Evolutionary conservation across 495 filamentous ascomycete genomes (phyloP).

Genomic region (Talaromyces trachyspermus): DNA sequence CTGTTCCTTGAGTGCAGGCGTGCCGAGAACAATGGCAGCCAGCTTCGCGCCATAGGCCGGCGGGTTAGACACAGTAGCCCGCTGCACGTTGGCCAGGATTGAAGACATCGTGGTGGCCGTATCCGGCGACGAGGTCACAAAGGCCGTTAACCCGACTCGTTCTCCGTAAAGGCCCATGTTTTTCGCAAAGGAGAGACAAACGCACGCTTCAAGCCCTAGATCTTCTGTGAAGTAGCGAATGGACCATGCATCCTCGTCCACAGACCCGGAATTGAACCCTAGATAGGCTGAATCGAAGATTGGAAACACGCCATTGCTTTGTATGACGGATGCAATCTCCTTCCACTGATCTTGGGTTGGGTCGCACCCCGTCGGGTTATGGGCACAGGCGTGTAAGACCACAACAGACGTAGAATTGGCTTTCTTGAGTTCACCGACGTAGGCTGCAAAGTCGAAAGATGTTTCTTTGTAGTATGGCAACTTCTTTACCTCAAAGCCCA

Average conservation of each 20-base stretch:
- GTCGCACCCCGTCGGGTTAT: slow-evolving; percentile 41
- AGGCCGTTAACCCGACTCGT: slow-evolving; percentile 18
- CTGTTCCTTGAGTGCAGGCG: slow-evolving; percentile 15
- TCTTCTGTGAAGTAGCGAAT: slow-evolving; percentile 30
- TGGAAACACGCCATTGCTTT: slow-evolving; percentile 26
- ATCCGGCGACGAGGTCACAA: slow-evolving; percentile 9
- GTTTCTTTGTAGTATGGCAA: slow-evolving; percentile 24
- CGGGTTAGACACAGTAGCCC: slow-evolving; percentile 33
- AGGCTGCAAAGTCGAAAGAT: slow-evolving; percentile 12
- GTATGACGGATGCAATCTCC: slow-evolving; percentile 24
- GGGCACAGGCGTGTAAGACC: slow-evolving; percentile 39
- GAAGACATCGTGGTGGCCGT: slow-evolving; percentile 19
- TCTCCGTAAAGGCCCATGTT: slow-evolving; percentile 42
- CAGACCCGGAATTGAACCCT: slow-evolving; percentile 33
- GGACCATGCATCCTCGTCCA: slow-evolving; percentile 35
- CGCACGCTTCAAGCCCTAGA: slow-evolving; percentile 19
- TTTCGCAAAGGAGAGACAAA: slow-evolving; percentile 38
- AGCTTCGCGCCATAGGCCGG: slow-evolving; percentile 35
- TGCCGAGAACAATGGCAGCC: slow-evolving; percentile 23
- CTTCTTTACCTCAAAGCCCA: slow-evolving; percentile 20
- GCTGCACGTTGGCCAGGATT: slow-evolving; percentile 27
- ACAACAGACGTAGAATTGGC: slow-evolving; percentile 19
- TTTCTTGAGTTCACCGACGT: slow-evolving; percentile 14
- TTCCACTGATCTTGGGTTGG: slow-evolving; percentile 34
- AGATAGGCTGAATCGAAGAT: slow-evolving; percentile 40